Conservation (phyloP, 306 rosid genomes). For the Nissolia schottii region DNA sequence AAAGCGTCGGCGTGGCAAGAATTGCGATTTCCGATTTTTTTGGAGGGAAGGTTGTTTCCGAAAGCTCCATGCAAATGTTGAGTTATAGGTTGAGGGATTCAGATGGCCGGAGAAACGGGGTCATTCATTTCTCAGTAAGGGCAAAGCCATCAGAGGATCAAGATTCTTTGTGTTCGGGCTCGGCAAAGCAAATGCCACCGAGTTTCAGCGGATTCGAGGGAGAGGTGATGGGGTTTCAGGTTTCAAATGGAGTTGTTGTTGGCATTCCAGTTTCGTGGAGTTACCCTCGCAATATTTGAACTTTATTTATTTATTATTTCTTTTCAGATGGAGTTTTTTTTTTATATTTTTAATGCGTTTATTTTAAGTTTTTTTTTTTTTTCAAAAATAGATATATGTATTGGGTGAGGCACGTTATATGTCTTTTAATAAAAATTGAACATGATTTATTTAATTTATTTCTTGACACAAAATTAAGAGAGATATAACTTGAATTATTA, state of each 20-base stretch:
- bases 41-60: constrained; percentile 32
- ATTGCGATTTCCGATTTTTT: constrained; percentile 37
- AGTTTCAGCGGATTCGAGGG: background rate
- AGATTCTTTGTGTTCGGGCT: background rate
- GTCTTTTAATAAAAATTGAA: too few relatives aligned
- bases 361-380: too few relatives aligned
- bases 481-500: too few relatives aligned
- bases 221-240: background rate
- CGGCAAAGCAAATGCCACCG: background rate
- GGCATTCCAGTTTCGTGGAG: constrained; percentile 16
- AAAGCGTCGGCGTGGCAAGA: constrained; percentile 29
- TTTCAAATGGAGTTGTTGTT: background rate
- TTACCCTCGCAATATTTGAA: background rate
- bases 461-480: too few relatives aligned
- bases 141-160: background rate
- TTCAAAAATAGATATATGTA: too few relatives aligned
- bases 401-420: too few relatives aligned
- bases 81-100: constrained; percentile 54
- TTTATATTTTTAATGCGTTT: too few relatives aligned
- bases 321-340: background rate
- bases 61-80: constrained; percentile 36
- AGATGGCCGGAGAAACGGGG: constrained; percentile 44
- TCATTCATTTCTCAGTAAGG: constrained; percentile 47
- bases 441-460: too few relatives aligned
- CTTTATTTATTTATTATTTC: background rate